Evolutionary conservation across 2,329 filamentous ascomycete species (phyloP).

Genomic region (Aspergillus luchuensis): DNA sequence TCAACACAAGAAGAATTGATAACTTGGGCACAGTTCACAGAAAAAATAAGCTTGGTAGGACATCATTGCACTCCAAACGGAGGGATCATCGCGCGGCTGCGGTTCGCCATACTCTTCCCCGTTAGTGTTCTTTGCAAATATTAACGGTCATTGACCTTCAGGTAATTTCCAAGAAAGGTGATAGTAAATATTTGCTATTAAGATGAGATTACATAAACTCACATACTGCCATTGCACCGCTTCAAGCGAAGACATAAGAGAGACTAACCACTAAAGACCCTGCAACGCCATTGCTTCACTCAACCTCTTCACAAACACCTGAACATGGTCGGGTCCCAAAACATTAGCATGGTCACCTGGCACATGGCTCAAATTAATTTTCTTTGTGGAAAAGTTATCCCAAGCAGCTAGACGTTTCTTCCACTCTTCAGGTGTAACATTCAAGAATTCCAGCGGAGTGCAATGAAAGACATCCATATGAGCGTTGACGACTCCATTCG

Average conservation of each 20-base stretch:
- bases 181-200: too few species aligned
- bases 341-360: not conserved
- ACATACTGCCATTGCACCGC: too few species aligned
- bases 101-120: too few species aligned
- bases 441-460: slow-evolving; percentile 25
- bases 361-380: not conserved
- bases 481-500: slow-evolving; percentile 35
- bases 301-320: not conserved
- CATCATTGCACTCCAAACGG: too few species aligned
- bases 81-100: too few species aligned
- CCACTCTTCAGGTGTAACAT: slow-evolving; percentile 12
- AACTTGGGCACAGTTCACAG: too few species aligned
- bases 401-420: not conserved
- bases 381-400: not conserved
- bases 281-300: not conserved
- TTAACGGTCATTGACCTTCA: too few species aligned
- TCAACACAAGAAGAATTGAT: too few species aligned
- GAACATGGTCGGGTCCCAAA: not conserved
- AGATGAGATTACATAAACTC: fast-evolving
- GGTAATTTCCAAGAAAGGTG: too few species aligned
- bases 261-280: not conserved
- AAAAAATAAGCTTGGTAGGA: too few species aligned
- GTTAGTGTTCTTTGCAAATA: too few species aligned
- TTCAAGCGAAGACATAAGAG: too few species aligned
- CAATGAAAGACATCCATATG: slow-evolving; percentile 46